phyloP scores from a whole-genome alignment of 148 eudicot genomes.

The Amaranthus palmeri region DNA sequence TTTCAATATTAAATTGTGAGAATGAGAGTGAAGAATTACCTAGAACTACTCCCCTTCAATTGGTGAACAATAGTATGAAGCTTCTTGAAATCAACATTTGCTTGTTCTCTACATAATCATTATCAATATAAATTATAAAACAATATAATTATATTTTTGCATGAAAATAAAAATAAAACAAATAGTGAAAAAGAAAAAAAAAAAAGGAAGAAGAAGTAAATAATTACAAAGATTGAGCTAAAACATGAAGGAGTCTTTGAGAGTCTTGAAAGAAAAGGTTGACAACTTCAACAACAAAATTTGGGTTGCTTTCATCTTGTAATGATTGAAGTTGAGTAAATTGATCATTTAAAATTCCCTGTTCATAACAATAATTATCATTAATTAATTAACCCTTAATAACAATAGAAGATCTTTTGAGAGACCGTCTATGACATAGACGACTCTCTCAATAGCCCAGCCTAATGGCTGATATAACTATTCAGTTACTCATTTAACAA shows the following conservation, averaged over 20 bases:
- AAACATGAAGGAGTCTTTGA: slow-evolving; percentile 57
- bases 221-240: slow-evolving; percentile 49
- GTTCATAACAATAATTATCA: neutral
- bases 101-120: slow-evolving; percentile 42
- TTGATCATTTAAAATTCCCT: slow-evolving; percentile 71
- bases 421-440: too few relatives aligned
- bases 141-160: neutral
- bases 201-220: neutral
- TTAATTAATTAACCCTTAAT: neutral
- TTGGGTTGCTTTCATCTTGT: slow-evolving; percentile 82
- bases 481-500: too few relatives aligned
- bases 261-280: slow-evolving; percentile 72
- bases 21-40: slow-evolving; percentile 36
- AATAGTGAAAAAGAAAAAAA: neutral
- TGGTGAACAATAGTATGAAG: slow-evolving; percentile 78
- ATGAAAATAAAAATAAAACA: neutral
- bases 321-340: slow-evolving; percentile 55
- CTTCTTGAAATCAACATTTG: slow-evolving; percentile 59
- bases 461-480: too few relatives aligned
- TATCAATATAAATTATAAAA: neutral
- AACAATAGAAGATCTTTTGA: too few relatives aligned
- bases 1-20: neutral
- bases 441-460: too few relatives aligned
- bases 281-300: slow-evolving; percentile 70
- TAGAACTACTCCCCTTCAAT: slow-evolving; percentile 87